These are phyloP conservation scores for Schizosaccharomyces pombe DNA, from an alignment of 805 yeast species.

Conservation along the genomic window DNA sequence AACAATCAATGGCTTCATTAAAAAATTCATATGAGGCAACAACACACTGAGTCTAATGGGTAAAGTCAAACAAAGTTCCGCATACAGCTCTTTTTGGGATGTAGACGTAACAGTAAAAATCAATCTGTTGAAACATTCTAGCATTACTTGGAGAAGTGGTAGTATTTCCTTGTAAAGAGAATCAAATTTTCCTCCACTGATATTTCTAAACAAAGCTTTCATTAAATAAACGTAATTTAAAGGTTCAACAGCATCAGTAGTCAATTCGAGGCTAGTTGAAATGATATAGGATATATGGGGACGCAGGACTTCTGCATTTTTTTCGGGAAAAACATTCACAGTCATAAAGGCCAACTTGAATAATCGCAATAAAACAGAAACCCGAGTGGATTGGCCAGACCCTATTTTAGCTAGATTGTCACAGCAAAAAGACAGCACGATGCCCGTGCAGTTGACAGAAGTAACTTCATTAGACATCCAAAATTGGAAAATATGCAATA, in stretches of 20 bases:
- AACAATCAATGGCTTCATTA: constrained; percentile 76
- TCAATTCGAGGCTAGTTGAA: constrained; percentile 47
- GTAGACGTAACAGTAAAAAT: constrained; percentile 64
- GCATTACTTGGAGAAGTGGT: constrained; percentile 66
- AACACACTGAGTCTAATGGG: constrained; percentile 84
- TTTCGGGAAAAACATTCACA: constrained; percentile 63
- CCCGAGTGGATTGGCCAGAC: constrained; percentile 55
- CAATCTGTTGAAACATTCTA: constrained; percentile 67
- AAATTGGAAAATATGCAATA: constrained; percentile 78
- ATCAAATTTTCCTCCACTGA: constrained; percentile 93
- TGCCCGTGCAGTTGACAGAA: constrained; percentile 73
- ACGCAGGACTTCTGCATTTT: constrained; percentile 65
- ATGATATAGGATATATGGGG: constrained; percentile 75
- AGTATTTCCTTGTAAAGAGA: constrained; percentile 74
- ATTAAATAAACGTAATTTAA: constrained; percentile 69
- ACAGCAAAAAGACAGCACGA: constrained; percentile 52
- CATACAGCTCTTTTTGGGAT: constrained; percentile 80
- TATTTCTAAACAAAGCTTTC: constrained; percentile 72
- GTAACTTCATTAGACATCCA: constrained; percentile 87
- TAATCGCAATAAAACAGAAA: constrained; percentile 60
- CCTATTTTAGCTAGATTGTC: constrained; percentile 58
- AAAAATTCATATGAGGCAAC: constrained; percentile 72
- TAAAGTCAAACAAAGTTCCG: constrained; percentile 80
- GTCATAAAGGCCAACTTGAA: constrained; percentile 91
- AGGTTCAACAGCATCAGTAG: constrained; percentile 78